A percentile compares a stretch with the other conserved stretches of the same genome.
Evolutionary conservation across 192 early-diverging fungal species (phyloP).

Genomic region (Oehlia diaphana): DNA sequence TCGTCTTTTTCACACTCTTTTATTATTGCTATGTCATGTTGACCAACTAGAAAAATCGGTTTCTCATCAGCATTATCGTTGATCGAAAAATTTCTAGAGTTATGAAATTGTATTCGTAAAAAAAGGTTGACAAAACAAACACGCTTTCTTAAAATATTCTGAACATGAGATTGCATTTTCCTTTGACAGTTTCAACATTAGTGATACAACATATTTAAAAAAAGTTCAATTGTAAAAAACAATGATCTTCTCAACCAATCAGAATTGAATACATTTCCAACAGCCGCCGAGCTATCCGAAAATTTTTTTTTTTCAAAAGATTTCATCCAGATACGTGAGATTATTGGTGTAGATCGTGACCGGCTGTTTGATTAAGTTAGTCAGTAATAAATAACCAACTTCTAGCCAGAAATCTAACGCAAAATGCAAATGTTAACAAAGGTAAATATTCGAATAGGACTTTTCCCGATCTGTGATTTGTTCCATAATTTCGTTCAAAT

Average conservation of each 20-base stretch:
- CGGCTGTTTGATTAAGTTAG: neutral
- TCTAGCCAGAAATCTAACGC: neutral
- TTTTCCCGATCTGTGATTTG: neutral
- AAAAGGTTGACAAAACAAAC: neutral
- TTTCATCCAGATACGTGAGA: conserved; percentile 3
- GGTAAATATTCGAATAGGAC: conserved; percentile 38
- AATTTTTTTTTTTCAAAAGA: neutral
- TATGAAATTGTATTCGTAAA: neutral
- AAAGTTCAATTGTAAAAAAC: too few relatives aligned
- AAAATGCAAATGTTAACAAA: conserved; percentile 83
- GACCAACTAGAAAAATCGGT: neutral
- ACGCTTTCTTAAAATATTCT: neutral
- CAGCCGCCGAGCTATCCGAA: neutral
- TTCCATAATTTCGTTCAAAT: neutral
- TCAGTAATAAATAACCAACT: neutral
- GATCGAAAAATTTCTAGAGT: neutral
- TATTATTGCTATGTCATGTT: neutral
- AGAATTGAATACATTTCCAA: neutral
- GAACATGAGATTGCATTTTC: too few relatives aligned
- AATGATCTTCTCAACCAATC: neutral
- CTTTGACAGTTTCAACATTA: too few relatives aligned
- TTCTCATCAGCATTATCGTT: neutral
- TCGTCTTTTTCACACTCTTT: neutral
- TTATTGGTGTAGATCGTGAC: neutral
- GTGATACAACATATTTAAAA: too few relatives aligned